Percentiles rank a stretch among this genome's conserved stretches.
These are phyloP conservation scores for Ogataea ramenticola DNA, from an alignment of 805 yeast genomes.

Conservation along the genomic window DNA sequence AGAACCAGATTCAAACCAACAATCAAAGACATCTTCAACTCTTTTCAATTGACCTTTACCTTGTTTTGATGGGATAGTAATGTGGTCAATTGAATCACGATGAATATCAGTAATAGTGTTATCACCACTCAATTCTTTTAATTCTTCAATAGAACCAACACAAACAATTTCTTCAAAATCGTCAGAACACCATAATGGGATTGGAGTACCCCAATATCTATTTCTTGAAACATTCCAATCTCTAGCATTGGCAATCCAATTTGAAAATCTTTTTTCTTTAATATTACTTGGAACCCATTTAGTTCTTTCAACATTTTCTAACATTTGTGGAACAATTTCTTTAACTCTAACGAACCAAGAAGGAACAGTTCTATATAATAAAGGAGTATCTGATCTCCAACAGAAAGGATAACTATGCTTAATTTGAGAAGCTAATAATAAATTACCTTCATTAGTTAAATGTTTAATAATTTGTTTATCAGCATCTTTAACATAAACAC, in stretches of 20 bases:
- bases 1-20: constrained; percentile 99
- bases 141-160: constrained; percentile 84
- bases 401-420: constrained; percentile 98
- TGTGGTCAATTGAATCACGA: constrained; percentile 85
- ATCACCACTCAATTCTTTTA: constrained; percentile 77
- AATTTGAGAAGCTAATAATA: constrained; percentile 73
- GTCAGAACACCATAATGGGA: constrained; percentile 95
- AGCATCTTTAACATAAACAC: constrained; percentile 90
- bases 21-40: constrained; percentile 96
- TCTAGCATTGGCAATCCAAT: constrained; percentile 98
- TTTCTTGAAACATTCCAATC: constrained; percentile 99
- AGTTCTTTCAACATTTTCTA: constrained; percentile 76
- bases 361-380: constrained; percentile 92
- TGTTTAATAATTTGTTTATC: constrained; percentile 84
- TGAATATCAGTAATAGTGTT: constrained; percentile 81
- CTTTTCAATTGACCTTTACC: constrained; percentile 87
- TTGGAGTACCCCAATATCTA: constrained; percentile 99
- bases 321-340: constrained; percentile 83
- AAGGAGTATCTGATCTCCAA: constrained; percentile 99
- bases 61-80: constrained; percentile 85
- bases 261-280: constrained; percentile 91
- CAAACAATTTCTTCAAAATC: constrained; percentile 91
- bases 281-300: constrained; percentile 91
- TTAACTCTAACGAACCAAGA: constrained; percentile 96
- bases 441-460: constrained; percentile 68